These are phyloP conservation scores for Alternaria tenuissima DNA, from an alignment of 2,329 filamentous ascomycete species.

Conservation along the genomic window DNA sequence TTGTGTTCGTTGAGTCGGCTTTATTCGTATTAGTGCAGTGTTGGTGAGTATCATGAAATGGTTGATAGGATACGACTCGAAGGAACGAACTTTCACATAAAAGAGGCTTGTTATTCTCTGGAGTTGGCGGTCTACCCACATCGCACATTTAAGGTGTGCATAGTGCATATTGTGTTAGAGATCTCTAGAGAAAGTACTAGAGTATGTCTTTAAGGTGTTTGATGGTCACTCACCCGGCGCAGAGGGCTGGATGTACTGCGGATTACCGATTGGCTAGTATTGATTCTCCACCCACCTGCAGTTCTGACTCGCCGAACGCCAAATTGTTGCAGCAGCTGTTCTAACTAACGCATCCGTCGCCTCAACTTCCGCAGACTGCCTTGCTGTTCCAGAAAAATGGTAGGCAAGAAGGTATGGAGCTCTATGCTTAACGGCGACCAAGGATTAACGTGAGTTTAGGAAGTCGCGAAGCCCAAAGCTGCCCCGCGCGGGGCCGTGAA, in stretches of 20 bases:
- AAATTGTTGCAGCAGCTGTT: conserved; percentile 38
- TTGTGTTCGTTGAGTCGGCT: background rate
- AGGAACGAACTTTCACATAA: too few relatives aligned
- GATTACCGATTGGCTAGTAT: conserved; percentile 39
- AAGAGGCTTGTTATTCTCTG: too few relatives aligned
- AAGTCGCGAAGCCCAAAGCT: conserved; percentile 39
- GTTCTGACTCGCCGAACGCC: conserved; percentile 37
- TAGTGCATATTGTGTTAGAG: too few relatives aligned
- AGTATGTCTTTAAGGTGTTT: too few relatives aligned
- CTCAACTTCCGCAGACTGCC: conserved; percentile 18
- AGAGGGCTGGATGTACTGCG: conserved; percentile 21
- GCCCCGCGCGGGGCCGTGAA: conserved; percentile 44
- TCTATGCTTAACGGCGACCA: background rate
- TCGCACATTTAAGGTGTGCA: too few relatives aligned
- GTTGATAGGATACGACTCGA: too few relatives aligned
- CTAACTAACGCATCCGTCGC: conserved; percentile 20
- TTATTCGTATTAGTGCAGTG: background rate
- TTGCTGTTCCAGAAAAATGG: conserved; percentile 35
- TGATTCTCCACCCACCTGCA: conserved; percentile 14
- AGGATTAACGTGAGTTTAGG: conserved; percentile 30
- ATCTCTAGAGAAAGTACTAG: too few relatives aligned
- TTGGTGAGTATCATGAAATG: too few relatives aligned
- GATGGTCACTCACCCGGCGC: conserved; percentile 31
- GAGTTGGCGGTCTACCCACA: too few relatives aligned
- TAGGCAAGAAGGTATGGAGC: conserved; percentile 39